Conservation (phyloP, 495 filamentous ascomycete genomes). For the Durotheca rogersii region DNA sequence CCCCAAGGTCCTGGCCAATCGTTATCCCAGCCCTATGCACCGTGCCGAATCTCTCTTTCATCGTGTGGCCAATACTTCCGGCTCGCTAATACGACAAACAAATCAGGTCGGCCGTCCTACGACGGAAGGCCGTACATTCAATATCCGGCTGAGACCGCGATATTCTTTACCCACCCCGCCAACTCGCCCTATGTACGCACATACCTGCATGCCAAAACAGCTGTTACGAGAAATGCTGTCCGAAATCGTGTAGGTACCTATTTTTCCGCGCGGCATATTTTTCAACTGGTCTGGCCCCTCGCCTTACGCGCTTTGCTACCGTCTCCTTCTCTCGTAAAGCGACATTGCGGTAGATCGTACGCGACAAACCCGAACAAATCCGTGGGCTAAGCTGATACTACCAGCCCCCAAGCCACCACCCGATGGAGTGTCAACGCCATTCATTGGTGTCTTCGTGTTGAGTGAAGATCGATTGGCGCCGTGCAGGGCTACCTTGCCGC, state of each 20-base stretch:
- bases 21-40: slow-evolving; percentile 17
- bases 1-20: slow-evolving; percentile 16
- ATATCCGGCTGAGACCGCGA: no score
- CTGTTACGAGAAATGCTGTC: no score
- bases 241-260: background rate
- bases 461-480: slow-evolving; percentile 26
- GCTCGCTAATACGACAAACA: slow-evolving; percentile 21
- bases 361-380: no score
- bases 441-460: slow-evolving; percentile 34
- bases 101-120: slow-evolving; percentile 12
- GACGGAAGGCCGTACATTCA: slow-evolving; percentile 5
- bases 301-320: background rate
- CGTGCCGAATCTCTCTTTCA: slow-evolving; percentile 25
- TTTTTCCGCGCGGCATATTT: no score
- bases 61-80: slow-evolving; percentile 15
- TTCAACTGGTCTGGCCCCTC: background rate
- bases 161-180: no score
- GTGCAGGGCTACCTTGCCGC: slow-evolving; percentile 21
- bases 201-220: no score
- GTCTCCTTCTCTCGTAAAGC: slow-evolving; percentile 10
- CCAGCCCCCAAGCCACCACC: slow-evolving; percentile 20
- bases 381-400: slow-evolving; percentile 5
- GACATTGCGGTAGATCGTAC: slow-evolving; percentile 8
- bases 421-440: slow-evolving; percentile 23
- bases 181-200: no score